These are phyloP conservation scores for Alternaria triticimaculans DNA, from an alignment of 2,329 filamentous ascomycete species.

Conservation along the genomic window DNA sequence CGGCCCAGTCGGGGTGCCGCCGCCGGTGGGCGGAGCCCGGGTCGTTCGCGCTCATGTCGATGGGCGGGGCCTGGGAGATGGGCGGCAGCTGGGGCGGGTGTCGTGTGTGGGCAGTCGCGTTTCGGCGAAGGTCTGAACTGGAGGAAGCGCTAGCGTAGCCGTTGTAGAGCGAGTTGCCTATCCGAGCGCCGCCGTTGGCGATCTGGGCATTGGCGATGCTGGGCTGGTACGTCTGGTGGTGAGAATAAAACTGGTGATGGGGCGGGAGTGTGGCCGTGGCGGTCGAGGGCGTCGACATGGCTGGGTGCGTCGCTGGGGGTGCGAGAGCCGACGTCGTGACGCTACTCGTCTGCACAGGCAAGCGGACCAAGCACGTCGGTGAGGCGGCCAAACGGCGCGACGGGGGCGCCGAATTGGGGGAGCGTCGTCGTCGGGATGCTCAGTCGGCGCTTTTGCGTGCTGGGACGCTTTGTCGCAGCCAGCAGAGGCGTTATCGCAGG, in stretches of 20 bases:
- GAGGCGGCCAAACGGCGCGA: constrained; percentile 19
- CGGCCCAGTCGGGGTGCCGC: constrained; percentile 49
- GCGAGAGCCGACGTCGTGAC: constrained; percentile 35
- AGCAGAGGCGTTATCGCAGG: constrained; percentile 34
- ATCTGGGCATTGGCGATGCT: constrained; percentile 45
- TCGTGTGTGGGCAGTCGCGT: constrained; percentile 42
- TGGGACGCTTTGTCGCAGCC: constrained; percentile 23
- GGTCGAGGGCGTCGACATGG: constrained; percentile 54
- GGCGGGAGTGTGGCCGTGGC: constrained; percentile 51
- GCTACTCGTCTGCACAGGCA: constrained; percentile 30
- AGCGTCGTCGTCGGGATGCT: constrained; percentile 20
- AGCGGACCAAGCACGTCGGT: constrained; percentile 21
- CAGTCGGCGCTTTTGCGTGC: constrained; percentile 9
- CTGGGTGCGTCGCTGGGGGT: constrained; percentile 29
- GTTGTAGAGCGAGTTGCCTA: constrained; percentile 49
- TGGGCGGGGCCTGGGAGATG: constrained; percentile 24
- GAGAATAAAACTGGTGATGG: constrained; percentile 51
- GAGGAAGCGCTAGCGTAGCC: constrained; percentile 47
- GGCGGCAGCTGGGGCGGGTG: constrained; percentile 43
- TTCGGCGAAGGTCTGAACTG: constrained; percentile 47
- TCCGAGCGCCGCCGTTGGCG: constrained; percentile 39
- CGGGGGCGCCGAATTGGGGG: constrained; percentile 14
- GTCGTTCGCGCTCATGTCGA: constrained; percentile 34
- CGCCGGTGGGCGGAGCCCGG: constrained; percentile 27
- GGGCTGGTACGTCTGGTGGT: constrained; percentile 48